Evolutionary conservation across 306 rosid species (phyloP).

Genomic region (Trichosanthes cucumerina): DNA sequence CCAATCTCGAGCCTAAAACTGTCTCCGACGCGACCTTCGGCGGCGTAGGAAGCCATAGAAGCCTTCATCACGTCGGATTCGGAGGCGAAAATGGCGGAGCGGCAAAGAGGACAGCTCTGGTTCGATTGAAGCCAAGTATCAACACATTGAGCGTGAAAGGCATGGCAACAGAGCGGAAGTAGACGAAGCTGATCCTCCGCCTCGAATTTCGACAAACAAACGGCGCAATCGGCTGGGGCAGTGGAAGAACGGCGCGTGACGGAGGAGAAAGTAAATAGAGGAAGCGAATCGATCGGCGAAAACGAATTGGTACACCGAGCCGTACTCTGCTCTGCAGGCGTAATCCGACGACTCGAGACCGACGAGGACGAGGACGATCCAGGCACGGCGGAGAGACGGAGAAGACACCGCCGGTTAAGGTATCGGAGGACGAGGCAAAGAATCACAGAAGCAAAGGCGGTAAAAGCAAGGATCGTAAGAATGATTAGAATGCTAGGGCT

Average conservation of each 20-base stretch:
- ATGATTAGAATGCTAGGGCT: constrained; percentile 14
- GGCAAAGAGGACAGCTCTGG: constrained; percentile 21
- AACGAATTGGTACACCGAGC: background rate
- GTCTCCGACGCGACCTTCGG: constrained; percentile 8
- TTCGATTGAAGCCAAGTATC: constrained; percentile 22
- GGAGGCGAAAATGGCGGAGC: constrained; percentile 14
- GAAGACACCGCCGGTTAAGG: constrained; percentile 15
- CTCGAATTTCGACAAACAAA: constrained; percentile 20
- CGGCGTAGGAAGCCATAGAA: constrained; percentile 4
- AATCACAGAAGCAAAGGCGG: constrained; percentile 1
- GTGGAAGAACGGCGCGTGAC: constrained; percentile 12
- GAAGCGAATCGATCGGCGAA: constrained; percentile 8
- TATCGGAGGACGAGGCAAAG: constrained; percentile 8
- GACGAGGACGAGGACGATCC: background rate
- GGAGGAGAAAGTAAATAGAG: constrained; percentile 11
- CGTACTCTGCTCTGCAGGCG: background rate
- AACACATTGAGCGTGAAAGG: constrained; percentile 20
- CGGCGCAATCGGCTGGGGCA: constrained; percentile 17
- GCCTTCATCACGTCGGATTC: constrained; percentile 15
- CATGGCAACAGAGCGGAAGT: constrained; percentile 21
- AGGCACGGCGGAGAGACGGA: background rate
- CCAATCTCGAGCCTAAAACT: constrained; percentile 19
- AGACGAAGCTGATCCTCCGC: constrained; percentile 11
- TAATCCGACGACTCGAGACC: background rate
- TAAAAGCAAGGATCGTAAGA: constrained; percentile 3